phyloP scores from a whole-genome alignment of 2,329 filamentous ascomycete species.

The Sporothrix brunneoviolacea region DNA sequence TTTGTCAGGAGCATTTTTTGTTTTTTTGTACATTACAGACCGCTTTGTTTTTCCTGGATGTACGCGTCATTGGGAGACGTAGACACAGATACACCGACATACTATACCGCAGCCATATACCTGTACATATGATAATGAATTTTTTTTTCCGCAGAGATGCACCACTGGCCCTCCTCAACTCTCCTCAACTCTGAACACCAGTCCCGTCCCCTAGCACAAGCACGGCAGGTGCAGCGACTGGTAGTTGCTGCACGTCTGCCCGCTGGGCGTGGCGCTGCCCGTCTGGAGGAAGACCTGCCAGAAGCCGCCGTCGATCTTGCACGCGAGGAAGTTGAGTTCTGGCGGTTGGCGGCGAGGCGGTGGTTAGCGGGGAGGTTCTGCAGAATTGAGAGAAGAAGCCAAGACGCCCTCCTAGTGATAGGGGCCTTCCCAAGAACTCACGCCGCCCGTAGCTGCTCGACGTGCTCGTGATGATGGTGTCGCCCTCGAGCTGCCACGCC shows the following conservation, averaged over 20 bases:
- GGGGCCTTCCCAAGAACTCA: too few relatives aligned
- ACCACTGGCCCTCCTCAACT: too few relatives aligned
- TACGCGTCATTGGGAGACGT: neutral
- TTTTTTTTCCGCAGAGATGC: too few relatives aligned
- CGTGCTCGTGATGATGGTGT: slow-evolving; percentile 38
- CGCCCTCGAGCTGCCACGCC: slow-evolving; percentile 44
- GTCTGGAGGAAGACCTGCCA: slow-evolving; percentile 49
- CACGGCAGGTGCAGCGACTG: slow-evolving; percentile 49
- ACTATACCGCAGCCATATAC: neutral
- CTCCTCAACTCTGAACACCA: too few relatives aligned
- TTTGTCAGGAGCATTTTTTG: neutral
- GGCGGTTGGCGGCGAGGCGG: neutral
- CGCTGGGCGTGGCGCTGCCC: slow-evolving; percentile 41
- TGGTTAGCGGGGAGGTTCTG: too few relatives aligned
- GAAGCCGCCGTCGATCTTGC: slow-evolving; percentile 35
- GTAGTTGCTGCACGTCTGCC: slow-evolving; percentile 46
- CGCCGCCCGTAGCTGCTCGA: slow-evolving; percentile 38
- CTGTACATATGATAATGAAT: too few relatives aligned
- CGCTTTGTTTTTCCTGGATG: slow-evolving; percentile 2
- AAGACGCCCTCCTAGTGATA: too few relatives aligned
- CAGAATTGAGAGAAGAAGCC: neutral
- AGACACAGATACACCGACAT: slow-evolving; percentile 8
- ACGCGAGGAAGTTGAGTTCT: slow-evolving; percentile 48
- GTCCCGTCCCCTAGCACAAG: slow-evolving; percentile 30
- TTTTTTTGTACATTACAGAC: neutral